These are phyloP conservation scores for Exserohilum rostratum DNA, from an alignment of 2,329 filamentous ascomycete genomes.

Conservation along the genomic window DNA sequence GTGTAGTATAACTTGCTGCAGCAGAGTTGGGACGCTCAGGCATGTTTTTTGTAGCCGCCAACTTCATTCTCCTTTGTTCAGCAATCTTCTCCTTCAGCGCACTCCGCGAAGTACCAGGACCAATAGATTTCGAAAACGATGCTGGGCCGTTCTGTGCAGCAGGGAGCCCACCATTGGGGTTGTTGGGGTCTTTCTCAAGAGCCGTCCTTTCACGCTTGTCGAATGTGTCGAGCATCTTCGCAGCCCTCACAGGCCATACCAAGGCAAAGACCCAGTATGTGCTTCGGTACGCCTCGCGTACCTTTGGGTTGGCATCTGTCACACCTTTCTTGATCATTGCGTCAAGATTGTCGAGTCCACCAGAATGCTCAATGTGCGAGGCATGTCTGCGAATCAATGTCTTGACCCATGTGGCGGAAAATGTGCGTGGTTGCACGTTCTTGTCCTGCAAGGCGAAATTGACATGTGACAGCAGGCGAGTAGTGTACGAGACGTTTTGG, in stretches of 20 bases:
- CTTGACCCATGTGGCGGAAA: slow-evolving; percentile 81
- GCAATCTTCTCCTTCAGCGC: slow-evolving; percentile 83
- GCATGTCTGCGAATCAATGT: slow-evolving; percentile 84
- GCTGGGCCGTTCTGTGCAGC: slow-evolving; percentile 56
- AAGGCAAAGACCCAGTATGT: slow-evolving; percentile 85
- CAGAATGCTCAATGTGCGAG: slow-evolving; percentile 79
- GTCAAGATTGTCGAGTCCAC: slow-evolving; percentile 81
- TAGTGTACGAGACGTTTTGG: slow-evolving; percentile 77
- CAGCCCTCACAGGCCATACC: slow-evolving; percentile 79
- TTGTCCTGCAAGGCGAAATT: slow-evolving; percentile 86
- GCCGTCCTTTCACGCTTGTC: slow-evolving; percentile 80
- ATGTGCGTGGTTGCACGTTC: slow-evolving; percentile 84
- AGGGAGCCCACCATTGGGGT: slow-evolving; percentile 68
- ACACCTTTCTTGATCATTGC: slow-evolving; percentile 90
- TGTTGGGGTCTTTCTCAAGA: slow-evolving; percentile 81
- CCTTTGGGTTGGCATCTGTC: slow-evolving; percentile 86
- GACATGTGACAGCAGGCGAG: slow-evolving; percentile 83
- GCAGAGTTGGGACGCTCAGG: slow-evolving; percentile 64
- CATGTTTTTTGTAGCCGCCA: slow-evolving; percentile 50
- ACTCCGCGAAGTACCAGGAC: slow-evolving; percentile 54
- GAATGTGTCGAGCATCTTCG: slow-evolving; percentile 76
- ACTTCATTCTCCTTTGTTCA: slow-evolving; percentile 72
- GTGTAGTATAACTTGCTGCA: slow-evolving; percentile 60
- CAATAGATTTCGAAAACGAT: slow-evolving; percentile 54
- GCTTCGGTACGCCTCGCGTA: slow-evolving; percentile 82